phyloP scores from a whole-genome alignment of 331 rosid species.

The Malus hybrid region DNA sequence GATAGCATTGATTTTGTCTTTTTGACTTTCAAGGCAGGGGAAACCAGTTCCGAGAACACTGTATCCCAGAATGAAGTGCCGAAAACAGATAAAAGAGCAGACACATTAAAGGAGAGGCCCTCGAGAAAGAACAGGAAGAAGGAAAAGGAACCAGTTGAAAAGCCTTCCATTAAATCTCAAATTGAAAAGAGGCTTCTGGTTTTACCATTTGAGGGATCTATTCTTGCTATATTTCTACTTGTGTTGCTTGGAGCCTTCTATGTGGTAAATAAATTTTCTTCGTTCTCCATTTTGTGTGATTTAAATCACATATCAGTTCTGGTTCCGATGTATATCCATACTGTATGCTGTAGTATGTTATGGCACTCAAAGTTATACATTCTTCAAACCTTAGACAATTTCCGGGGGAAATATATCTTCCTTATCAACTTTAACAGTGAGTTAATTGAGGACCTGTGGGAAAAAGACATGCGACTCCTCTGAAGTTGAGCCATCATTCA shows the following conservation, averaged over 20 bases:
- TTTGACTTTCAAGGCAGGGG: constrained; percentile 56
- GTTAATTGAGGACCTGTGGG: not conserved
- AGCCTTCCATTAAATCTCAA: constrained; percentile 55
- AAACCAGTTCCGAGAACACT: constrained; percentile 40
- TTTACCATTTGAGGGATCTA: constrained; percentile 80
- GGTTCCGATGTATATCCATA: not conserved
- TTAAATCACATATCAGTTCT: not conserved
- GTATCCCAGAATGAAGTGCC: constrained; percentile 37
- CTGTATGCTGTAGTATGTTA: constrained; percentile 4
- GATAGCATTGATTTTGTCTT: constrained; percentile 16
- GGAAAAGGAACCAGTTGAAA: constrained; percentile 75
- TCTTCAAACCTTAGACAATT: not conserved
- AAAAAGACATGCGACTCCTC: not conserved
- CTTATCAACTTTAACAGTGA: not conserved
- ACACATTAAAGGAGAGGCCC: constrained; percentile 62
- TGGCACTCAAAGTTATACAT: constrained; percentile 6
- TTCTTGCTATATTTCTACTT: constrained; percentile 74
- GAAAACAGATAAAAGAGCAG: constrained; percentile 67
- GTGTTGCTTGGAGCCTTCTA: constrained; percentile 91
- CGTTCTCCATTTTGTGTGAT: constrained; percentile 5
- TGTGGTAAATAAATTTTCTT: constrained; percentile 59
- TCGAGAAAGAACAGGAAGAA: constrained; percentile 67
- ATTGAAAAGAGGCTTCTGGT: constrained; percentile 80
- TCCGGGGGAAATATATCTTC: not conserved
- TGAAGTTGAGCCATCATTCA: constrained; percentile 9